These are phyloP conservation scores for Penicillium sp. DNA, from an alignment of 2,329 filamentous ascomycete genomes.

Conservation along the genomic window DNA sequence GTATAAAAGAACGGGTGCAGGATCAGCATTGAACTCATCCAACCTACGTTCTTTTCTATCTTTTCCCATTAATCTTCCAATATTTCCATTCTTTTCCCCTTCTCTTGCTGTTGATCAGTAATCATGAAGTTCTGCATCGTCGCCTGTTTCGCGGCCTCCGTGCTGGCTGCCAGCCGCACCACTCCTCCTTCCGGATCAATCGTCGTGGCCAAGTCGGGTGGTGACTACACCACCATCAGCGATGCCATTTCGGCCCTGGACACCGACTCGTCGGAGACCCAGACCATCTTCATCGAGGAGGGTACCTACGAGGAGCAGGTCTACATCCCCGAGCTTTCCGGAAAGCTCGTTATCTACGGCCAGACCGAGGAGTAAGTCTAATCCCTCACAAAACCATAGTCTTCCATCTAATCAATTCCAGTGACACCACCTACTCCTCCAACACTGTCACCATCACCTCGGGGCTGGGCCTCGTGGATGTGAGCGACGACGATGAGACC, in stretches of 20 bases:
- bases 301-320: slow-evolving; percentile 65
- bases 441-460: slow-evolving; percentile 61
- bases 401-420: neutral
- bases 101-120: neutral
- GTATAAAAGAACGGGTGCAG: neutral
- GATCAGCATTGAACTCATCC: neutral
- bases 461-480: slow-evolving; percentile 10
- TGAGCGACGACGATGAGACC: slow-evolving; percentile 21
- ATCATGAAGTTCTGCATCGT: slow-evolving; percentile 12
- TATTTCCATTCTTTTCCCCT: neutral
- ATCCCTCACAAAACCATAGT: neutral
- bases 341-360: slow-evolving; percentile 59
- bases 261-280: slow-evolving; percentile 50
- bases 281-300: slow-evolving; percentile 64
- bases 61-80: neutral
- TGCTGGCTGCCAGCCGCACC: slow-evolving; percentile 24
- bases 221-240: slow-evolving; percentile 23
- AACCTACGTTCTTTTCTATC: neutral
- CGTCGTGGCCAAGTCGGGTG: slow-evolving; percentile 26
- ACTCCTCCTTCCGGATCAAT: slow-evolving; percentile 26
- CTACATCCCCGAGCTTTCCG: slow-evolving; percentile 50
- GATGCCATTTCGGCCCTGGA: slow-evolving; percentile 60
- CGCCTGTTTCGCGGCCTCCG: slow-evolving; percentile 15
- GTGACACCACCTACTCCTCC: slow-evolving; percentile 46
- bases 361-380: slow-evolving; percentile 48